Evolutionary conservation across 2,329 filamentous ascomycete genomes (phyloP).

Genomic region (Aspergillus sclerotialis): DNA sequence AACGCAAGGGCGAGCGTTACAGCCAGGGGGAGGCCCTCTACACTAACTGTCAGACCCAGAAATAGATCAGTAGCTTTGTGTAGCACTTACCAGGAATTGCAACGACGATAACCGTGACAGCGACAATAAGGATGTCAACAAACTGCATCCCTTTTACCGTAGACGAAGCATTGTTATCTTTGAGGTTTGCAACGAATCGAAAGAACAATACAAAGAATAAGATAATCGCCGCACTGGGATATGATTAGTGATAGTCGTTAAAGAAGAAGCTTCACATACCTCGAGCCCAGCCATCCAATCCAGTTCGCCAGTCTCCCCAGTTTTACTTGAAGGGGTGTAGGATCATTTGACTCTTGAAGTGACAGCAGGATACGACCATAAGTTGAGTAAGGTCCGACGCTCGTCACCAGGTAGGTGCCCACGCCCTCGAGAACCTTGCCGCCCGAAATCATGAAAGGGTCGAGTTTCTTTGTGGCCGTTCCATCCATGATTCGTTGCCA

Average conservation of each 20-base stretch:
- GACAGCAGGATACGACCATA: constrained; percentile 71
- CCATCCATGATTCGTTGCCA: constrained; percentile 50
- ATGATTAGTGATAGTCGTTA: constrained; percentile 6
- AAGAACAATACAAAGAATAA: constrained; percentile 83
- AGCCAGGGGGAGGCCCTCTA: constrained; percentile 66
- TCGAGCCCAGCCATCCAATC: constrained; percentile 71
- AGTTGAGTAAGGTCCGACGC: constrained; percentile 65
- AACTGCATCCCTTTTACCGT: constrained; percentile 73
- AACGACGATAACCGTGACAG: constrained; percentile 73
- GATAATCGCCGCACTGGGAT: constrained; percentile 55
- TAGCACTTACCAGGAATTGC: constrained; percentile 53
- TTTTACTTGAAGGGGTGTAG: constrained; percentile 70
- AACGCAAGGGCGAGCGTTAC: constrained; percentile 73
- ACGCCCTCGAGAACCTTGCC: constrained; percentile 70
- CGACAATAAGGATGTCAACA: constrained; percentile 68
- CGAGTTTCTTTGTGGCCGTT: constrained; percentile 48
- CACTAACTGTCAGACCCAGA: constrained; percentile 34
- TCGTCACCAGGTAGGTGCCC: constrained; percentile 67
- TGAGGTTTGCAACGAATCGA: constrained; percentile 68
- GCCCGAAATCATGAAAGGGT: constrained; percentile 74
- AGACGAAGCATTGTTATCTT: constrained; percentile 45
- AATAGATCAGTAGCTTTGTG: constrained; percentile 1
- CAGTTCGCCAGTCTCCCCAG: constrained; percentile 68
- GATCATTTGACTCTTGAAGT: constrained; percentile 65
- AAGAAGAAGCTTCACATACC: constrained; percentile 22